Percentiles rank a stretch among this genome's conserved stretches.
phyloP scores from a whole-genome alignment of 2,329 filamentous ascomycete genomes.

The Mollisia scopiformis region DNA sequence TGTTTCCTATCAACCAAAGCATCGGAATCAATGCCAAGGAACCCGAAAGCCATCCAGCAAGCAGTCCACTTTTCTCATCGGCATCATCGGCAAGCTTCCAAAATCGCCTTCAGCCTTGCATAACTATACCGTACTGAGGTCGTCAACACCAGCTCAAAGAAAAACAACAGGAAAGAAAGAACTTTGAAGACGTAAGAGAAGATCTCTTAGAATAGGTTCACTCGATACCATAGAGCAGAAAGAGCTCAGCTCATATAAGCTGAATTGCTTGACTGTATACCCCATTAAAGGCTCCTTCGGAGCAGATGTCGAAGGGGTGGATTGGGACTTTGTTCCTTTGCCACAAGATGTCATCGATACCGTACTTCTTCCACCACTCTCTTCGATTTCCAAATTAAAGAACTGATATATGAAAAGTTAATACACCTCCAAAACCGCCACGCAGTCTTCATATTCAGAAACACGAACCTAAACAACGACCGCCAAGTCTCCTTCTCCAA shows the following conservation, averaged over 20 bases:
- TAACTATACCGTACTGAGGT: no score
- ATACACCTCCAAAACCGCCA: constrained; percentile 37
- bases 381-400: neutral
- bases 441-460: constrained; percentile 53
- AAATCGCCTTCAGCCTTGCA: no score
- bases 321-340: constrained; percentile 38
- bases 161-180: no score
- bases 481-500: constrained; percentile 51
- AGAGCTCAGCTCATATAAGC: neutral
- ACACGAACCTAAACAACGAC: constrained; percentile 51
- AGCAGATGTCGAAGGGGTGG: constrained; percentile 40
- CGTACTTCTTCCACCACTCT: neutral
- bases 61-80: no score
- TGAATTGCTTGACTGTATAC: neutral
- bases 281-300: constrained; percentile 33
- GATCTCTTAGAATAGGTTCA: neutral
- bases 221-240: neutral
- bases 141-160: no score
- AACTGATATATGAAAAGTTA: neutral
- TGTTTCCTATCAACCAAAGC: no score
- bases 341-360: constrained; percentile 18
- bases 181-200: no score
- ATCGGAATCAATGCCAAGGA: no score
- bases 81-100: no score
- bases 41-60: no score